A percentile compares a stretch with the other conserved stretches of the same genome.
phyloP scores from a whole-genome alignment of 1,284 basidiomycete genomes.

The Apiotrichum siamense region DNA sequence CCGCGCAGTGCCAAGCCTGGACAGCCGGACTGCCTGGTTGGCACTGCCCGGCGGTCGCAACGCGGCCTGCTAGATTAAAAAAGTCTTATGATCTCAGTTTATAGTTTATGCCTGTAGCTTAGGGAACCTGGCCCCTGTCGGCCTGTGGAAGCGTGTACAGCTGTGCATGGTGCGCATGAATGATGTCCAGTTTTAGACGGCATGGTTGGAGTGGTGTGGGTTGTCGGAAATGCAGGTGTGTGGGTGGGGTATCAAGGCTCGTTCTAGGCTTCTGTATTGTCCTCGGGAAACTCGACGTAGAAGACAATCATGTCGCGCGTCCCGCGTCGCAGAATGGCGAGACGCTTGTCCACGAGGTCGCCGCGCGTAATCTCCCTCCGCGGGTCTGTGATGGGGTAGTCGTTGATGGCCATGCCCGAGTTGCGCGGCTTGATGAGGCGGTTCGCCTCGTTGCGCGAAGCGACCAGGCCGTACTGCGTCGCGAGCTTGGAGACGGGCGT shows the following conservation, averaged over 20 bases:
- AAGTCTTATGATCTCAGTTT: background rate
- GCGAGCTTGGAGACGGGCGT: slow-evolving; percentile 57
- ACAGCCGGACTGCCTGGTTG: too few species aligned
- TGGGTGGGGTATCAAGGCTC: too few species aligned
- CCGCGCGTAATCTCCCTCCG: slow-evolving; percentile 43
- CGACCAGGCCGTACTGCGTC: slow-evolving; percentile 50
- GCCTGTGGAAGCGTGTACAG: background rate
- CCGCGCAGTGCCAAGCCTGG: too few species aligned
- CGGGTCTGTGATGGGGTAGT: slow-evolving; percentile 44
- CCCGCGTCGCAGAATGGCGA: slow-evolving; percentile 67
- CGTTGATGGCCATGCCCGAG: slow-evolving; percentile 56
- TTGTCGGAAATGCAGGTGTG: too few species aligned
- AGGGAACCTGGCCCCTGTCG: background rate
- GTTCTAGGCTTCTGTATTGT: too few species aligned
- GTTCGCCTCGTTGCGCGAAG: slow-evolving; percentile 51
- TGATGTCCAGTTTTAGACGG: background rate
- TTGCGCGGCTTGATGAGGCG: slow-evolving; percentile 50
- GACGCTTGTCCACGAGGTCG: slow-evolving; percentile 59
- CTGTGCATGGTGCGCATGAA: slow-evolving; percentile 4
- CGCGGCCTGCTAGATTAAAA: too few species aligned
- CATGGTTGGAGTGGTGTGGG: background rate
- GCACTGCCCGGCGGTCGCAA: too few species aligned
- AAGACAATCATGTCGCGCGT: slow-evolving; percentile 68
- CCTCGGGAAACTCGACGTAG: slow-evolving; percentile 36
- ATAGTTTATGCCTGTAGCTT: slow-evolving; percentile 2